These are phyloP conservation scores for Chalciporus piperatus DNA, from an alignment of 768 basidiomycete genomes.

Conservation along the genomic window DNA sequence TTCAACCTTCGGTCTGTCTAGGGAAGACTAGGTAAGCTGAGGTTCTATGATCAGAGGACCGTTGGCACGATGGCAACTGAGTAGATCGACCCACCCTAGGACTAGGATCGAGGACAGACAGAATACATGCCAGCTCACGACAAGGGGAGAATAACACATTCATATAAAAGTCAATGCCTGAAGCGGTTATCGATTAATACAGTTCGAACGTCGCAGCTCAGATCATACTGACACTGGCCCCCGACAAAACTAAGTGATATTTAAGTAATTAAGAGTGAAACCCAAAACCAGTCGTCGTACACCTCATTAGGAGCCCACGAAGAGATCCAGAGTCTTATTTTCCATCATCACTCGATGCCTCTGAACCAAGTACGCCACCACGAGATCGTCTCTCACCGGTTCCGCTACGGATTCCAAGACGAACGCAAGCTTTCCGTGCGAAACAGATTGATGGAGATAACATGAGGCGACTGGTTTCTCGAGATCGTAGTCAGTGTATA, in stretches of 20 bases:
- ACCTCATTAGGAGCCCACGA: slow-evolving; percentile 15
- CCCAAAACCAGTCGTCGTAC: neutral
- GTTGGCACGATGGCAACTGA: too few species aligned
- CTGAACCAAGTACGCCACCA: slow-evolving; percentile 28
- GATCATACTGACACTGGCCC: too few species aligned
- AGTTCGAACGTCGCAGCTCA: too few species aligned
- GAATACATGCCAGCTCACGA: too few species aligned
- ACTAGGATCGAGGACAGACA: too few species aligned
- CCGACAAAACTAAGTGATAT: neutral
- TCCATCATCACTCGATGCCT: slow-evolving; percentile 25
- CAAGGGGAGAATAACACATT: too few species aligned
- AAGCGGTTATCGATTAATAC: too few species aligned
- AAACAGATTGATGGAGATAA: slow-evolving; percentile 10
- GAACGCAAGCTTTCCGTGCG: slow-evolving; percentile 16
- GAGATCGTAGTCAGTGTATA: slow-evolving; percentile 24
- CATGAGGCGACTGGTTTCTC: slow-evolving; percentile 23
- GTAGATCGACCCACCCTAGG: too few species aligned
- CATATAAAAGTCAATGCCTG: too few species aligned
- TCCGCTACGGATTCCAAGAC: slow-evolving; percentile 22
- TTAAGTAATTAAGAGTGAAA: neutral
- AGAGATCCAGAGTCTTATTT: slow-evolving; percentile 23
- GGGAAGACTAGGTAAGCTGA: too few species aligned
- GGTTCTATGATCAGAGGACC: too few species aligned
- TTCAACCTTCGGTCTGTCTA: too few species aligned
- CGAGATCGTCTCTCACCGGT: slow-evolving; percentile 29